These are phyloP conservation scores for Xylaria castorea DNA, from an alignment of 495 filamentous ascomycete species.

Conservation along the genomic window DNA sequence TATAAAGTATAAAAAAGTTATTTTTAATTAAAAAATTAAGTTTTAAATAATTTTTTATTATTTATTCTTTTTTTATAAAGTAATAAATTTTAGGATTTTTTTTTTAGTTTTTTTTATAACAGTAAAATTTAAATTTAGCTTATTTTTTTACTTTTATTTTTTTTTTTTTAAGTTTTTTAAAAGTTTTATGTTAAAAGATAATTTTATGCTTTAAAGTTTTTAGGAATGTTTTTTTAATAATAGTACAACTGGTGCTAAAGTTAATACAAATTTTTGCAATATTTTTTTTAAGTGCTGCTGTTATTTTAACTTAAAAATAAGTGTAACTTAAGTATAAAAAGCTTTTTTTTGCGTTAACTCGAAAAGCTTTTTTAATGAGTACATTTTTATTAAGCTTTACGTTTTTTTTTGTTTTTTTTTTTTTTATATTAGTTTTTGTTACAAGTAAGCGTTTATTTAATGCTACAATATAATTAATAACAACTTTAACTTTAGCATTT, in stretches of 20 bases:
- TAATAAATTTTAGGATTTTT: neutral
- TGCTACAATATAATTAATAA: neutral
- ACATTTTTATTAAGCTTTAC: neutral
- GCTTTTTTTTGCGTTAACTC: neutral
- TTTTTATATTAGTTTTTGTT: too few species aligned
- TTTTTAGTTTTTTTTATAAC: neutral
- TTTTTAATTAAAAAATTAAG: too few species aligned
- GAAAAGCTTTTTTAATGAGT: neutral
- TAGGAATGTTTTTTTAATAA: neutral
- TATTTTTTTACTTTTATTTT: neutral
- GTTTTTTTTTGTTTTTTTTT: too few species aligned
- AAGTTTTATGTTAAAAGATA: neutral
- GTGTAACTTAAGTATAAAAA: neutral
- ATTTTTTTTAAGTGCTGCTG: too few species aligned
- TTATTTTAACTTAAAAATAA: neutral
- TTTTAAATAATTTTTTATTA: neutral
- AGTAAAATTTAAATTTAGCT: neutral
- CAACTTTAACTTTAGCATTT: neutral
- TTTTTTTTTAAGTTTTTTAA: neutral
- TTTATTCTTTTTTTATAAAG: neutral
- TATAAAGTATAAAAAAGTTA: too few species aligned
- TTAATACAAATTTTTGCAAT: too few species aligned
- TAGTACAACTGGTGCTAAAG: too few species aligned
- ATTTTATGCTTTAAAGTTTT: neutral
- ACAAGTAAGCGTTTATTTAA: neutral